These are phyloP conservation scores for Vararia minispora DNA, from an alignment of 768 basidiomycete species.

Conservation along the genomic window DNA sequence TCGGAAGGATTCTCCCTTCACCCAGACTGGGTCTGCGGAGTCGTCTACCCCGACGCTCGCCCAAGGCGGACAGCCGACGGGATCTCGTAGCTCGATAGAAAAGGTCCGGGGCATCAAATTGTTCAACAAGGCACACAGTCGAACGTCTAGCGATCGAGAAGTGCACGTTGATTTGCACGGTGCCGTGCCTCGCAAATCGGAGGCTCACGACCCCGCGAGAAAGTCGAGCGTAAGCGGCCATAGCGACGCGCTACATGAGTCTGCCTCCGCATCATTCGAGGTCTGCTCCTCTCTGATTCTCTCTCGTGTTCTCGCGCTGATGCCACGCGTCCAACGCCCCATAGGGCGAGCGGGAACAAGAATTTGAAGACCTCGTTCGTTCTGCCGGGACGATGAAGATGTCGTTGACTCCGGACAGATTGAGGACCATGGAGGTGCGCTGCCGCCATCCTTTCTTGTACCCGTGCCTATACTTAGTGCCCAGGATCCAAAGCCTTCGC, in stretches of 20 bases:
- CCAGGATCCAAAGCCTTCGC: no score
- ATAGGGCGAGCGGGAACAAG: slow-evolving; percentile 35
- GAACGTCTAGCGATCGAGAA: slow-evolving; percentile 29
- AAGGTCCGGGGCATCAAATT: slow-evolving; percentile 52
- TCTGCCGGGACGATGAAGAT: slow-evolving; percentile 90
- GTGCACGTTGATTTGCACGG: slow-evolving; percentile 7
- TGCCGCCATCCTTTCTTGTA: slow-evolving; percentile 8
- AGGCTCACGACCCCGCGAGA: slow-evolving; percentile 8
- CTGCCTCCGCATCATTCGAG: slow-evolving; percentile 13
- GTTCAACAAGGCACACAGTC: slow-evolving; percentile 30
- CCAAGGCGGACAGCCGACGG: slow-evolving; percentile 10
- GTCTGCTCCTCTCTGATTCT: slow-evolving; percentile 8
- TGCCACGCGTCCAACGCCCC: slow-evolving; percentile 7
- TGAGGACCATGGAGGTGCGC: slow-evolving; percentile 88
- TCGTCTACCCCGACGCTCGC: slow-evolving; percentile 20
- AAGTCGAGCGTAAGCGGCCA: slow-evolving; percentile 3
- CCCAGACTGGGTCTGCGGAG: slow-evolving; percentile 29
- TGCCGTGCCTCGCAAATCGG: slow-evolving; percentile 27
- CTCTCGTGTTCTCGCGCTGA: slow-evolving; percentile 1
- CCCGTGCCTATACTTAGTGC: no score
- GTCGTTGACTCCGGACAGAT: slow-evolving; percentile 87
- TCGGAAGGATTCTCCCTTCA: slow-evolving; percentile 16
- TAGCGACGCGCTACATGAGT: slow-evolving; percentile 4
- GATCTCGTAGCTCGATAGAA: slow-evolving; percentile 48
- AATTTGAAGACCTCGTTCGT: slow-evolving; percentile 90